Percentiles rank a stretch among this genome's conserved stretches.
Conservation (phyloP, 257 asterid genomes). For the Solanum tacnaense region DNA sequence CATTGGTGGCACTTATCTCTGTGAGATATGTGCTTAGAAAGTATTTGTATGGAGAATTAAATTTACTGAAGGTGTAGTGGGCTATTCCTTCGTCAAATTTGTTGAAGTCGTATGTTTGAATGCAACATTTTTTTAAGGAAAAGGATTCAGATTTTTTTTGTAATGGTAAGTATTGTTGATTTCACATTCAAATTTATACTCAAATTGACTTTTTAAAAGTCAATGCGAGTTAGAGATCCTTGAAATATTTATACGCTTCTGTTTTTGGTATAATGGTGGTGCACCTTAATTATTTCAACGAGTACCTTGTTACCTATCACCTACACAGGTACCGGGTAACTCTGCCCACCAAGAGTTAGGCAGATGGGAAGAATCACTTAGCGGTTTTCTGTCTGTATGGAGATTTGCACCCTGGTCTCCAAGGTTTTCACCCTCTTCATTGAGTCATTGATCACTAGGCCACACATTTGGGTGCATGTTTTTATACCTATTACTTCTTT, state of each 20-base stretch:
- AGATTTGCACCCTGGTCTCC: background rate
- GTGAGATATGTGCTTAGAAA: background rate
- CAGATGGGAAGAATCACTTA: background rate
- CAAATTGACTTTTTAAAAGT: background rate
- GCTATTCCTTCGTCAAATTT: no score
- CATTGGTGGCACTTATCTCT: background rate
- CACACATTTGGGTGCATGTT: background rate
- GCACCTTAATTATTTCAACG: background rate
- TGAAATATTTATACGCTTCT: background rate
- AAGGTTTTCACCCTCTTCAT: background rate
- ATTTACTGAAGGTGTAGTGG: background rate
- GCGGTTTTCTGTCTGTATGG: background rate
- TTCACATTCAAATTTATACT: no score
- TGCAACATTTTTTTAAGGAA: background rate
- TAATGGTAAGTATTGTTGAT: background rate
- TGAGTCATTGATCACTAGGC: background rate
- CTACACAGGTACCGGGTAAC: background rate
- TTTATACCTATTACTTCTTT: background rate
- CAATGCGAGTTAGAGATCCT: background rate
- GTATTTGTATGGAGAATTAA: background rate
- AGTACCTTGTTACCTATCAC: background rate
- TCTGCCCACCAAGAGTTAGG: background rate
- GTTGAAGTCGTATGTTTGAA: background rate
- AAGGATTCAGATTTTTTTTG: background rate
- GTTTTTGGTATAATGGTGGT: background rate